phyloP scores from a whole-genome alignment of 2,329 filamentous ascomycete genomes.

The Penicillium sp. region DNA sequence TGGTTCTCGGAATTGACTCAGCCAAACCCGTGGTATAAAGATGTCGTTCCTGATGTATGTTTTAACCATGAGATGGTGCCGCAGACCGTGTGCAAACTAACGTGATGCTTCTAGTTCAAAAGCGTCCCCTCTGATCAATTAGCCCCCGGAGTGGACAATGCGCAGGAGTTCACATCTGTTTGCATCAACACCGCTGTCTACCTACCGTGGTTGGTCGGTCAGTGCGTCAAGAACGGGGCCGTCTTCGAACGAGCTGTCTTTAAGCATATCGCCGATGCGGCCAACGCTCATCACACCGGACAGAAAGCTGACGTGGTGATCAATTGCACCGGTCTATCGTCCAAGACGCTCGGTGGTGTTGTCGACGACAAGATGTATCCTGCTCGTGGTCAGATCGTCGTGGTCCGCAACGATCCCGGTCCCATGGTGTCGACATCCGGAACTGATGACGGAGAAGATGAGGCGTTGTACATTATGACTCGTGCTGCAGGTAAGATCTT shows the following conservation, averaged over 20 bases:
- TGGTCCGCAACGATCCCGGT: slow-evolving; percentile 75
- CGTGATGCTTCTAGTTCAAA: slow-evolving; percentile 52
- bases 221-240: slow-evolving; percentile 73
- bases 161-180: slow-evolving; percentile 74
- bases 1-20: slow-evolving; percentile 67
- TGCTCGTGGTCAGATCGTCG: slow-evolving; percentile 75
- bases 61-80: not conserved
- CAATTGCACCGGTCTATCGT: slow-evolving; percentile 80
- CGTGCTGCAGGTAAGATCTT: slow-evolving; percentile 53
- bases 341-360: slow-evolving; percentile 76
- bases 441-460: slow-evolving; percentile 69
- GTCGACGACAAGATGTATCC: slow-evolving; percentile 71
- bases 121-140: slow-evolving; percentile 59
- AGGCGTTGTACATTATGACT: slow-evolving; percentile 78
- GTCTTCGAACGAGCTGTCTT: slow-evolving; percentile 63
- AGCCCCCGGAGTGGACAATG: slow-evolving; percentile 65
- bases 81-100: not conserved
- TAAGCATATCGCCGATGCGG: slow-evolving; percentile 71
- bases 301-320: slow-evolving; percentile 65
- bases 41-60: slow-evolving; percentile 65
- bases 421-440: slow-evolving; percentile 69
- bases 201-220: slow-evolving; percentile 77
- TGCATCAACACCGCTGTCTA: slow-evolving; percentile 92
- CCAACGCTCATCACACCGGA: slow-evolving; percentile 57
- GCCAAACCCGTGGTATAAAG: slow-evolving; percentile 70